Base-by-base conservation (phyloP, 768 basidiomycete genomes). In the Peribolospora baueri region DNA sequence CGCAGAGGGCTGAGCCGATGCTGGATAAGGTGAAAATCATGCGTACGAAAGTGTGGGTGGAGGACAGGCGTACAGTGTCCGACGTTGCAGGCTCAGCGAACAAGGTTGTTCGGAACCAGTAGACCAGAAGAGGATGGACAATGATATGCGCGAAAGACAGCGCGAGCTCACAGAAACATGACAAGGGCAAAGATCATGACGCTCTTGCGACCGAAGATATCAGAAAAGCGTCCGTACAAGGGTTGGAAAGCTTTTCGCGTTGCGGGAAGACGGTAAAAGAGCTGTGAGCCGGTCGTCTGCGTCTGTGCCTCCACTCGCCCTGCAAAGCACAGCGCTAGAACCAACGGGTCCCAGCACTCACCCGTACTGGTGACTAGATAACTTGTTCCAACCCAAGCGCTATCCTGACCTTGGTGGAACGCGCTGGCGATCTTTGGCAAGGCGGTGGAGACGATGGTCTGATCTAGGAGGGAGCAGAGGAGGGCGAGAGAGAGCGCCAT, bases 191-290 rank as follows among this genome's bases (percentile, higher is more conserved):
- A 56, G 8, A 66, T 51, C 9, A 68, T 58, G 40, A 64, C 49
- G 51, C 61, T 46, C 54, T 70, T 70, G 9, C 71, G 58, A 0
- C 71, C 71, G 45, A 70, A 70, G 53, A 70, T 67, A 52, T 71
- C 70, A 36, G 63, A 64, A 2, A 70, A 56, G 3, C 69, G 65
- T 0, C 68, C 70, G 56, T 68, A 69, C 3, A 68, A 61, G 0
- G 67, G 66, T 61, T 67, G 66, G 46, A 64, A 61, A 5, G 63
- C 61, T 4, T 52, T 25, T 38, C 59, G 61, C 9, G 48, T 54
- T 39, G 25, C 25, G 25, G 25, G 25, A 25, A 25, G 25, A 25
- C 25, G 25, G 25, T 1, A 25, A 25, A 25, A 25, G 25, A 25
- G 25, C 25, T 25, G 25, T 25, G 25, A 25, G 25, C 25, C 25